Evolutionary conservation across 2,329 filamentous ascomycete genomes (phyloP).

Genomic region (Hypoxylon sp.): DNA sequence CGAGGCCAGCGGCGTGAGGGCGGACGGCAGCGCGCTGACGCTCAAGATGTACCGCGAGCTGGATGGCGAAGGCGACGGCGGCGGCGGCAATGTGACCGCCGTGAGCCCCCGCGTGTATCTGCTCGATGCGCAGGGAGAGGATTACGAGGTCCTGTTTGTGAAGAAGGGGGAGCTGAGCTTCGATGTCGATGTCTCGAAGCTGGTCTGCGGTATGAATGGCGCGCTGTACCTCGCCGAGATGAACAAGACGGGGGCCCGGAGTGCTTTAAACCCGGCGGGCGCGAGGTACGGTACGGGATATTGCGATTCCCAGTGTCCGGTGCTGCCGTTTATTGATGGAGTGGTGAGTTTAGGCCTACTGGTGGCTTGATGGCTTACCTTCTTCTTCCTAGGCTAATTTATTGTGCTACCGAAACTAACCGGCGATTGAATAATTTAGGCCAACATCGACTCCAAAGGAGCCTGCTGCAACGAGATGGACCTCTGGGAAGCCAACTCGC

Average conservation of each 20-base stretch:
- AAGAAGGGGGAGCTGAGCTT: constrained; percentile 75
- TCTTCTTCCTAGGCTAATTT: constrained; percentile 1
- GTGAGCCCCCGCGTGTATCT: constrained; percentile 68
- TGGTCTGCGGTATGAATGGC: constrained; percentile 77
- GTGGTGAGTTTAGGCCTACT: constrained; percentile 58
- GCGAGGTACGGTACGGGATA: constrained; percentile 74
- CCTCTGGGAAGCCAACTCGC: constrained; percentile 75
- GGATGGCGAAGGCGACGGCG: constrained; percentile 51
- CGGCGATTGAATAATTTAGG: constrained; percentile 53
- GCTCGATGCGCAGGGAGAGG: constrained; percentile 55
- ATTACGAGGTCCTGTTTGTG: constrained; percentile 66
- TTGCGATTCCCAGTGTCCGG: constrained; percentile 71
- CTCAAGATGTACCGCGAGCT: constrained; percentile 53
- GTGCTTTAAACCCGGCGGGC: constrained; percentile 67
- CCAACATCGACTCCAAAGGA: constrained; percentile 70
- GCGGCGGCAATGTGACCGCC: constrained; percentile 52
- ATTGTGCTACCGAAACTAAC: constrained; percentile 3
- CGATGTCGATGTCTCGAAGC: constrained; percentile 74
- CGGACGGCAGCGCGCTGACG: constrained; percentile 46
- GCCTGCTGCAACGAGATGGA: constrained; percentile 79
- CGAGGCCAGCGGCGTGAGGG: constrained; percentile 51
- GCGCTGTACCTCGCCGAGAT: constrained; percentile 76
- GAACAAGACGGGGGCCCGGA: constrained; percentile 72
- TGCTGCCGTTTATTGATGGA: constrained; percentile 62
- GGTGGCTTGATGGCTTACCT: neutral